Base-by-base conservation (phyloP, 2,329 filamentous ascomycete genomes). In the Exophiala xenobiotica region DNA sequence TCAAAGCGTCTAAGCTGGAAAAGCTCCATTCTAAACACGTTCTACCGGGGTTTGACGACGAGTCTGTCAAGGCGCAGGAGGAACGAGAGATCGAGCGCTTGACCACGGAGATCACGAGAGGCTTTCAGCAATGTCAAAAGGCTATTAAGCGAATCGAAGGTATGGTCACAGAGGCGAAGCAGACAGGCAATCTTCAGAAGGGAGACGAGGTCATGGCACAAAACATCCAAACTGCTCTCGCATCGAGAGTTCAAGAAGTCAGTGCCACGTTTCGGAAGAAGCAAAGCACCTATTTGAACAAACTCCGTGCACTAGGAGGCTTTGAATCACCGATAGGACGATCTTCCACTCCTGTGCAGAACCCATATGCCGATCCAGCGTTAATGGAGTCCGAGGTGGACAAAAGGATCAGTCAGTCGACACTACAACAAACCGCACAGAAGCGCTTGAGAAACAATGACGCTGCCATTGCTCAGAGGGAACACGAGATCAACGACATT, bases 1-100 rank as follows among this genome's bases (percentile, higher is more conserved):
- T 82, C 54, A 90, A 95, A 72, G 88, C 90, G 60, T 84, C 88
- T 63, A 85, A 84, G 63, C 80, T 99, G 24, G 93, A 97, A 66
- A 89, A 91, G 66, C 77, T 99, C 56, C 93, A 99, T 69, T 90
- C 96, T 72, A 97, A 97, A 69, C 93, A 99, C 71, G 88, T 99
- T 37, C 78, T 99, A 11, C 93, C 93, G 0, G 91, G 92, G 22
- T 99, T 99, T 72, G 90, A 97, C 66, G 93, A 99, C 64, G 92
- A 97, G 63, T 88, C 90, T 48, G 81, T 90, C 35, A 93, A 96
- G 73, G 85, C 78, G 67, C 81, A 82, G 54, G 93, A 99, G 68
- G 93, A 97, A 73, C 75, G 81, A 44, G 86, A 95, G 67, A 99
- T 99, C 64, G 93, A 99, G 74, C 78, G 78, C 56, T 76, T 97